Evolutionary conservation across 169 alveolate genomes (phyloP), one percentile per base, ranked within the genome.

Genomic region (Plasmodium billcollinsi): DNA sequence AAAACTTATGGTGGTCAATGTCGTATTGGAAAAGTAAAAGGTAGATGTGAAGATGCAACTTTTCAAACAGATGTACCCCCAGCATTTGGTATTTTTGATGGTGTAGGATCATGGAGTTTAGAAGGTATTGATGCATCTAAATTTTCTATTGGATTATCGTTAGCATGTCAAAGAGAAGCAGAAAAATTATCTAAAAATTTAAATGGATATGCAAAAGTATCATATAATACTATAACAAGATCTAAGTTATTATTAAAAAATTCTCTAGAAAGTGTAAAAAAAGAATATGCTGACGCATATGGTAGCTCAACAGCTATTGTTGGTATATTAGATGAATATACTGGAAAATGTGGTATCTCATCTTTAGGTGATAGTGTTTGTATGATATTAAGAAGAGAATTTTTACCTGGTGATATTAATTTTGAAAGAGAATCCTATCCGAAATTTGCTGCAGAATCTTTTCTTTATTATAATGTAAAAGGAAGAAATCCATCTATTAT

Each of bases 231-330:
- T n/a, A 92, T 83, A 18, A 71, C 49, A 54, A 76, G 94, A 24
- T 93, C 95, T 21, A 90, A 91, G 47, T 63, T 76, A 49, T 73
- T 93, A 72, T 85, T 93, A 63, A 86, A 59, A 74, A 73, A 73
- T 52, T 93, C 95, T 12, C 88, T 89, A 67, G 91, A 72, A 21
- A 69, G 88, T 2, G 94, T 93, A 52, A 83, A 90, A 65, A 78
- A 75, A 65, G 91, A 88, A 61, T 59, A 74, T 29, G 93, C 94
- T n/a, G 83, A 76, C 72, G 94, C 93, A n/a, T 93, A 93, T 91
- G 95, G 95, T 21, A 89, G 94, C 58, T 83, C 93, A 67, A 93
- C 95, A 18, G 95, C 95, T 21, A 91, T 90, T 6, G 95, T 93
- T 29, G 95, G 94, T 14, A 74, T 90, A 43, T 62, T 93, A 45